Evolutionary conservation across 2,329 filamentous ascomycete species (phyloP).

Genomic region (Westerdykella aurantiaca): DNA sequence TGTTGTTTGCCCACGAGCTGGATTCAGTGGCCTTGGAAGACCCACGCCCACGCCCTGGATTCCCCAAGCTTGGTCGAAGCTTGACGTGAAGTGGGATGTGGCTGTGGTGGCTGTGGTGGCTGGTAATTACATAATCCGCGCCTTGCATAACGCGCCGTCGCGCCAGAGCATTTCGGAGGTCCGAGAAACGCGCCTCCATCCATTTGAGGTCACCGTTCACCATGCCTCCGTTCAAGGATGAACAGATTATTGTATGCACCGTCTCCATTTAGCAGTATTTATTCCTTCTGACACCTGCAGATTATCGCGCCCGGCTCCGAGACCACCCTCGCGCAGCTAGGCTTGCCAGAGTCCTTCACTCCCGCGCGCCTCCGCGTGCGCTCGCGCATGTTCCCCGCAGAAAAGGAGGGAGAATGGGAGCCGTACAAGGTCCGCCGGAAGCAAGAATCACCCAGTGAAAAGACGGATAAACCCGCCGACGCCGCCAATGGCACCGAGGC

Average conservation of each 20-base stretch:
- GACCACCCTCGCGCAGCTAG: conserved; percentile 85
- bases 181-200: conserved; percentile 4
- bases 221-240: conserved; percentile 44
- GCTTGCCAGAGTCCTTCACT: conserved; percentile 83
- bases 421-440: conserved; percentile 68
- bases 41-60: background rate
- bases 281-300: conserved; percentile 23
- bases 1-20: too few species aligned
- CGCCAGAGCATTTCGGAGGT: conserved; percentile 1
- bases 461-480: background rate
- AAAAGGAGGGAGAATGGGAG: conserved; percentile 72
- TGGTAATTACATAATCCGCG: too few species aligned
- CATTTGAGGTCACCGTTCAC: background rate
- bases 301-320: conserved; percentile 79
- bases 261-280: conserved; percentile 1
- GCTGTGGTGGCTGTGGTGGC: background rate
- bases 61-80: background rate
- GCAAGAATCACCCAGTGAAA: conserved; percentile 20
- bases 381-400: conserved; percentile 84
- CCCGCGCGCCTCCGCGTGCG: conserved; percentile 80
- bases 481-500: conserved; percentile 22
- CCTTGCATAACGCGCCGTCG: background rate
- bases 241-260: conserved; percentile 40
- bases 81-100: too few species aligned
- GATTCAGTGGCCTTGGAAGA: too few species aligned